Percentiles rank a stretch among this genome's conserved stretches.
Evolutionary conservation across 192 early-diverging fungal species (phyloP).

Genomic region (Backusella macrospora): DNA sequence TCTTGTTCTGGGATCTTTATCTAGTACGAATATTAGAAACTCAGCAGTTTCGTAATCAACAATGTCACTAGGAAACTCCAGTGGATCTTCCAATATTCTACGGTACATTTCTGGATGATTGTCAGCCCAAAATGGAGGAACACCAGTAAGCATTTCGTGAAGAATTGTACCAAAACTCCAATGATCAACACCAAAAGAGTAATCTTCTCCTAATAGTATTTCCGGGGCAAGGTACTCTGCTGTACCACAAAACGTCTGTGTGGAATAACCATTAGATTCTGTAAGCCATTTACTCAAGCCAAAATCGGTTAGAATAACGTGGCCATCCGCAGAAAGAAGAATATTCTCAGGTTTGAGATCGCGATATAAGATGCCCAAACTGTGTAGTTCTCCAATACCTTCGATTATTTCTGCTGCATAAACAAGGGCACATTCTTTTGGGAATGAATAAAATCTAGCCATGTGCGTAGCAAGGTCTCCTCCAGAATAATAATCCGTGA

Average conservation of each 20-base stretch:
- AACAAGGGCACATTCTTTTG: constrained; percentile 76
- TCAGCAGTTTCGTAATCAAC: constrained; percentile 40
- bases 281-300: constrained; percentile 78
- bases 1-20: constrained; percentile 58
- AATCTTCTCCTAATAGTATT: constrained; percentile 55
- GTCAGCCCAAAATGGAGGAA: constrained; percentile 59
- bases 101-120: constrained; percentile 59
- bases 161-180: constrained; percentile 90
- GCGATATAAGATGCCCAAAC: constrained; percentile 86
- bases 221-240: constrained; percentile 84
- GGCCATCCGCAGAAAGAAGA: constrained; percentile 71
- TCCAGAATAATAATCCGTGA: constrained; percentile 87
- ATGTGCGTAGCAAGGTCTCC: constrained; percentile 94
- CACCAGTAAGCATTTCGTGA: constrained; percentile 87
- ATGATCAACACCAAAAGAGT: constrained; percentile 81
- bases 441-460: constrained; percentile 51
- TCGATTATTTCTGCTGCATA: constrained; percentile 88
- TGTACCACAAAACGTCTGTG: constrained; percentile 75
- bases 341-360: constrained; percentile 81
- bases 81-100: constrained; percentile 52
- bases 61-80: constrained; percentile 50
- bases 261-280: constrained; percentile 27
- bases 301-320: constrained; percentile 90
- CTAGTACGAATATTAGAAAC: constrained; percentile 50
- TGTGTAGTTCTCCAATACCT: constrained; percentile 86